A percentile compares a stretch with the other conserved stretches of the same genome.
Conservation (phyloP, 2,329 filamentous ascomycete genomes). For the Fusarium proliferatum region DNA sequence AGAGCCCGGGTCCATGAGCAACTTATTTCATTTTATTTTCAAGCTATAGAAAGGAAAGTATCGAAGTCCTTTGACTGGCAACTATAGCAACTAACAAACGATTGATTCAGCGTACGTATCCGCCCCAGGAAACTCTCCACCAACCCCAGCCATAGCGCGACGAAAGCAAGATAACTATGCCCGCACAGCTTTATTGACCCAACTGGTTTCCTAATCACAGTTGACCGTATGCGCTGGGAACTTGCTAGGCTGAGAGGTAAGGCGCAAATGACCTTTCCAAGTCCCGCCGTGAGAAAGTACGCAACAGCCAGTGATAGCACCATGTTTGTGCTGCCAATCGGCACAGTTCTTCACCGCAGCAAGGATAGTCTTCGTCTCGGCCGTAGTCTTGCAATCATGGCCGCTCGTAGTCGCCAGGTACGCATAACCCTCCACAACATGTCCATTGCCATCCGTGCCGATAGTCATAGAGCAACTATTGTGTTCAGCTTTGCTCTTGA, state of each 20-base stretch:
- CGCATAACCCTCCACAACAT: background rate
- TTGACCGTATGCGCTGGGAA: background rate
- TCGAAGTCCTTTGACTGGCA: fast-evolving
- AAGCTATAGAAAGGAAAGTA: background rate
- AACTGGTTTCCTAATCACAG: background rate
- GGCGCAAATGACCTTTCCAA: background rate
- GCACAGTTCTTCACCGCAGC: background rate
- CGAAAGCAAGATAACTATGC: fast-evolving
- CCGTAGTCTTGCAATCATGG: background rate
- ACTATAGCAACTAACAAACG: fast-evolving
- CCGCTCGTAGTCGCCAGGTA: background rate
- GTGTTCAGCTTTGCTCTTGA: background rate
- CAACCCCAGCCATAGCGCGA: no score
- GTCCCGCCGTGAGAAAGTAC: background rate
- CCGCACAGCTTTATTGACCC: fast-evolving
- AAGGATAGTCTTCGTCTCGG: background rate
- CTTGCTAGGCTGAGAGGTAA: background rate
- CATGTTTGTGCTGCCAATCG: background rate
- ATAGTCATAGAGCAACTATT: background rate
- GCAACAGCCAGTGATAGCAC: background rate
- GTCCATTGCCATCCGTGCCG: background rate
- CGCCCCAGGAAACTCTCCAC: background rate
- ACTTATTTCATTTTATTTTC: background rate
- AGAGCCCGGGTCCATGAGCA: fast-evolving
- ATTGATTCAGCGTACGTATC: fast-evolving